Evolutionary conservation across 331 rosid genomes (phyloP).

Genomic region (Arachis monticola): DNA sequence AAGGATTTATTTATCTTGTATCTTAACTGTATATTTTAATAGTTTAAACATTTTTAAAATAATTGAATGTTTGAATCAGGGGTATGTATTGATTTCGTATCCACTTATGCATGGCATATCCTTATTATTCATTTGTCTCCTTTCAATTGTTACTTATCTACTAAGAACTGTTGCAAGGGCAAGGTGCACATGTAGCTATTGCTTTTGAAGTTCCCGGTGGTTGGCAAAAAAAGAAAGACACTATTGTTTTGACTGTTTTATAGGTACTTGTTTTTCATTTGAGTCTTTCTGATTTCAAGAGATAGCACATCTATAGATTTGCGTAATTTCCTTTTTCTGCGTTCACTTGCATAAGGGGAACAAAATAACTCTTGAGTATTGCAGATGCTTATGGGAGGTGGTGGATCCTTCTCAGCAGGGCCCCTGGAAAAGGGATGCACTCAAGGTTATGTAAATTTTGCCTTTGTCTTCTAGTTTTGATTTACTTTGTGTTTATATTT

Average conservation of each 20-base stretch:
- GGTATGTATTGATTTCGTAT: conserved; percentile 46
- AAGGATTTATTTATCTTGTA: too few species aligned
- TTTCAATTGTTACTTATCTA: conserved; percentile 20
- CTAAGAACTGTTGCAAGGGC: conserved; percentile 31
- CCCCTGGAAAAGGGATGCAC: too few species aligned
- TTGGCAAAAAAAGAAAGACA: conserved; percentile 73
- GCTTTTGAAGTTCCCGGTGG: conserved; percentile 94
- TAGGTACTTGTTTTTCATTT: conserved; percentile 52
- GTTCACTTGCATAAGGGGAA: conserved; percentile 1
- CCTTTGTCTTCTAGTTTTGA: too few species aligned
- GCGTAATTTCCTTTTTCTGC: neutral
- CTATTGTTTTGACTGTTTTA: conserved; percentile 74
- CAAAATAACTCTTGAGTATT: neutral
- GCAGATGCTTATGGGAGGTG: too few species aligned
- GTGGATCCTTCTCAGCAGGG: too few species aligned
- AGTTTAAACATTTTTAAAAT: too few species aligned
- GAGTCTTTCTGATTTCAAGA: conserved; percentile 9
- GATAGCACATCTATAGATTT: neutral
- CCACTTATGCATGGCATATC: neutral
- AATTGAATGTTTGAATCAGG: conserved; percentile 39
- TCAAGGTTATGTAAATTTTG: too few species aligned
- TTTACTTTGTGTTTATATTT: neutral
- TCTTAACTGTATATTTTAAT: neutral
- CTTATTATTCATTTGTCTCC: neutral
- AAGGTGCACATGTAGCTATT: conserved; percentile 76